Evolutionary conservation across 2,329 filamentous ascomycete genomes (phyloP).

Genomic region (Tolypocladium tropicale): DNA sequence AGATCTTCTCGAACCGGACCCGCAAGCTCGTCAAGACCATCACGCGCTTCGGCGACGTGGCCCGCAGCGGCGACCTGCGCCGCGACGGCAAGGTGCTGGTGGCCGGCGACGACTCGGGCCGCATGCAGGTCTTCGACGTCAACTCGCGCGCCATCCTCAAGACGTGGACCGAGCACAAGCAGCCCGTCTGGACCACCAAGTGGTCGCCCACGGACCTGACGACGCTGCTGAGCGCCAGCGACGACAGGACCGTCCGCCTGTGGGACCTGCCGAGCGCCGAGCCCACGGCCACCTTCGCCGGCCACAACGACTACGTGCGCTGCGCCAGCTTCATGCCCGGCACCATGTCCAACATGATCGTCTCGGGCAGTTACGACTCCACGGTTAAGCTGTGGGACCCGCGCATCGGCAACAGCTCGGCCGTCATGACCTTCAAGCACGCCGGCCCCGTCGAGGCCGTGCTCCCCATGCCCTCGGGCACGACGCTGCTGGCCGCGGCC

Average conservation of each 20-base stretch:
- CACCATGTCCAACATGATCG: slow-evolving; percentile 60
- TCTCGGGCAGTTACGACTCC: slow-evolving; percentile 89
- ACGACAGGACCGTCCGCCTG: slow-evolving; percentile 83
- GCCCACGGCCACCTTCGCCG: slow-evolving; percentile 67
- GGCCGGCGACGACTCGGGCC: slow-evolving; percentile 83
- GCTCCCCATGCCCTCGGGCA: slow-evolving; percentile 78
- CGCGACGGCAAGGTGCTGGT: slow-evolving; percentile 82
- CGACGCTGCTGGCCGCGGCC: slow-evolving; percentile 73
- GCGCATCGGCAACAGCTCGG: slow-evolving; percentile 51
- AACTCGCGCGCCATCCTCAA: slow-evolving; percentile 81
- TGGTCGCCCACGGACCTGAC: slow-evolving; percentile 90
- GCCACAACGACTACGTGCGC: slow-evolving; percentile 89
- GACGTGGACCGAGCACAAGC: slow-evolving; percentile 90
- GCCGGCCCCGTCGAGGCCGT: slow-evolving; percentile 80
- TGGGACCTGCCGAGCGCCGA: slow-evolving; percentile 85
- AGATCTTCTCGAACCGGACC: slow-evolving; percentile 87
- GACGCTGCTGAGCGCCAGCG: slow-evolving; percentile 76
- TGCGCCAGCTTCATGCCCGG: slow-evolving; percentile 77
- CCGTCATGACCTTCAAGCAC: slow-evolving; percentile 92
- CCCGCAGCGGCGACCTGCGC: slow-evolving; percentile 79
- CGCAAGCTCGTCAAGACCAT: slow-evolving; percentile 91
- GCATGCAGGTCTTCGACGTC: slow-evolving; percentile 92
- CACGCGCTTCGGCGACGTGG: slow-evolving; percentile 84
- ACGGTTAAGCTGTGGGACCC: slow-evolving; percentile 94
- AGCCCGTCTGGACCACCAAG: slow-evolving; percentile 83